These are phyloP conservation scores for Eimeria maxima DNA, from an alignment of 169 alveolate species.

Conservation along the genomic window DNA sequence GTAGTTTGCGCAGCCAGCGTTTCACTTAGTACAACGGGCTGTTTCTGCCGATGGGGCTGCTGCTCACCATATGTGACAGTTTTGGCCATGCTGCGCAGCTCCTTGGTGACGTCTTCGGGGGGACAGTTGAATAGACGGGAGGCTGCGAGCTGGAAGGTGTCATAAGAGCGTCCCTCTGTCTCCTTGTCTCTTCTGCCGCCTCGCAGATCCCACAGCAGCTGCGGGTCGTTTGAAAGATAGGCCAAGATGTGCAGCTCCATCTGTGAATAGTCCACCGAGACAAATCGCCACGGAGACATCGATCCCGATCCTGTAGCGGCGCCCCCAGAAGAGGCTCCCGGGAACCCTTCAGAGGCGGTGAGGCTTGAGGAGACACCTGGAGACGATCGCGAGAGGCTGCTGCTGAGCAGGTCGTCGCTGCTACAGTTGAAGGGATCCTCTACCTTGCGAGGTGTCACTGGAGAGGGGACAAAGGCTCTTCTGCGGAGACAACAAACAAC, in stretches of 20 bases:
- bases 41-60: background rate
- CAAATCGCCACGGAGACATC: conserved; percentile 67
- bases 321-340: background rate
- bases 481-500: background rate
- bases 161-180: background rate
- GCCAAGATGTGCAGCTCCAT: conserved; percentile 89
- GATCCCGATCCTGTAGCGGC: background rate
- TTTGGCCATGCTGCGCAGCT: conserved; percentile 86
- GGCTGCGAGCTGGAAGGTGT: conserved; percentile 82
- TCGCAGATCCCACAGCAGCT: conserved; percentile 77
- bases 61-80: conserved; percentile 87
- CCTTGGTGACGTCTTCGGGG: conserved; percentile 85
- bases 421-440: background rate
- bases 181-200: conserved; percentile 64
- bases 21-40: background rate
- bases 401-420: background rate
- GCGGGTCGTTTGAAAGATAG: conserved; percentile 84
- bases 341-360: background rate
- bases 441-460: background rate
- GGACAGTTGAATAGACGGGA: conserved; percentile 81
- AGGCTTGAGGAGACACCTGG: background rate
- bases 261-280: conserved; percentile 86
- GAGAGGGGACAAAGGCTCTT: background rate
- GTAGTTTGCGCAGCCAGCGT: no score
- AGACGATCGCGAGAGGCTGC: background rate